A percentile compares a stretch with the other conserved stretches of the same genome.
Conservation (phyloP, 257 asterid genomes). For the Fraxinus pennsylvanica region DNA sequence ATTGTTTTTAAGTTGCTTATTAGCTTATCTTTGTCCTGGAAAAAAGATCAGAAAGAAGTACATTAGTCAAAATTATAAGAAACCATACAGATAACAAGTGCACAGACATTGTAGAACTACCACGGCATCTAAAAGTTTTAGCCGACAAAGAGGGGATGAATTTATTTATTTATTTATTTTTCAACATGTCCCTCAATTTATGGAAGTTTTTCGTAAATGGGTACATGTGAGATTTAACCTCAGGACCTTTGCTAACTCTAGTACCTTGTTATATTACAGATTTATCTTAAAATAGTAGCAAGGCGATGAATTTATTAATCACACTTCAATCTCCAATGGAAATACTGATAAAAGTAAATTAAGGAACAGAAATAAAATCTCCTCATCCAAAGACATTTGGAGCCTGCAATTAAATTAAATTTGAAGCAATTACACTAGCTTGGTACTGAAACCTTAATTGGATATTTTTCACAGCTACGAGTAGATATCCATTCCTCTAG, state of each 20-base stretch:
- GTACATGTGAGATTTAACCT: not conserved
- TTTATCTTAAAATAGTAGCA: not conserved
- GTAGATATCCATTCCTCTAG: slow-evolving; percentile 94
- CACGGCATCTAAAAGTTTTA: not conserved
- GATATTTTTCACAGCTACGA: slow-evolving; percentile 69
- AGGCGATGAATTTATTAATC: not conserved
- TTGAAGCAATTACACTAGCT: slow-evolving; percentile 15
- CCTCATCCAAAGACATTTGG: slow-evolving; percentile 2
- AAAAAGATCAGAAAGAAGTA: slow-evolving; percentile 26
- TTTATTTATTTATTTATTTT: not conserved
- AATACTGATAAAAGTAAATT: not conserved
- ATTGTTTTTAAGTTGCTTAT: slow-evolving; percentile 79
- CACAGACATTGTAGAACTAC: not conserved
- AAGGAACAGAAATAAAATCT: not conserved
- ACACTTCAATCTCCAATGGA: not conserved
- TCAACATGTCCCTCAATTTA: not conserved
- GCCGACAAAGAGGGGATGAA: not conserved
- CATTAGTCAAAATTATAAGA: slow-evolving; percentile 25
- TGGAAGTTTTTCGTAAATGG: not conserved
- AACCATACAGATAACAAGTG: slow-evolving; percentile 16
- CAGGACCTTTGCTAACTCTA: not conserved
- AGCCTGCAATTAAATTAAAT: slow-evolving; percentile 10
- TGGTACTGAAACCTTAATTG: slow-evolving; percentile 59
- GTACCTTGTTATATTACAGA: not conserved
- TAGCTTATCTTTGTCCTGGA: slow-evolving; percentile 87